phyloP scores from a whole-genome alignment of 305 asterid species.

The Stenogyne calaminthoides region DNA sequence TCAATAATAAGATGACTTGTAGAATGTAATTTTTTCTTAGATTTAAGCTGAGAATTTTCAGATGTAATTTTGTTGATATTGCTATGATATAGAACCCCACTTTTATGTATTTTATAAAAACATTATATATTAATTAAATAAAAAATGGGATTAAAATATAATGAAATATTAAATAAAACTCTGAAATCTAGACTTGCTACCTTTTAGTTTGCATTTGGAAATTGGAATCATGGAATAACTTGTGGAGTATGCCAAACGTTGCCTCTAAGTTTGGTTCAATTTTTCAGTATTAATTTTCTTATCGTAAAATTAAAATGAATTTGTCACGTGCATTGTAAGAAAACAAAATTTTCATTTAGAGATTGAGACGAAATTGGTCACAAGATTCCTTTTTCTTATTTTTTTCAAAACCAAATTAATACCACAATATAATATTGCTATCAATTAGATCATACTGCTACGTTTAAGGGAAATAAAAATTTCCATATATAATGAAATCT shows the following conservation, averaged over 20 bases:
- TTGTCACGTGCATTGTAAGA: not conserved
- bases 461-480: not conserved
- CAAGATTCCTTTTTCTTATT: not conserved
- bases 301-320: not conserved
- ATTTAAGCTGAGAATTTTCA: not conserved
- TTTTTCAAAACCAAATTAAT: not conserved
- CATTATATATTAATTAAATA: not conserved
- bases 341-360: not conserved
- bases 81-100: not conserved
- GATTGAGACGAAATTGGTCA: not conserved
- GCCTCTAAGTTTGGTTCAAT: not conserved
- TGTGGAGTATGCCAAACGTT: slow-evolving; percentile 24
- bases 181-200: not conserved
- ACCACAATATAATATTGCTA: not conserved
- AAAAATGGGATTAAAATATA: not conserved
- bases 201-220: slow-evolving; percentile 32
- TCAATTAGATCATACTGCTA: not conserved
- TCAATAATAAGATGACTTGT: not conserved
- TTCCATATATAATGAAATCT: not conserved
- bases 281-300: not conserved
- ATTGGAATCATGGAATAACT: slow-evolving; percentile 36
- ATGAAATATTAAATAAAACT: not conserved
- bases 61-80: not conserved
- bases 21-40: not conserved
- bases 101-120: not conserved